Evolutionary conservation across 495 filamentous ascomycete species (phyloP), one percentile per base, ranked within the genome.

Genomic region (Pyrenula aspistea): DNA sequence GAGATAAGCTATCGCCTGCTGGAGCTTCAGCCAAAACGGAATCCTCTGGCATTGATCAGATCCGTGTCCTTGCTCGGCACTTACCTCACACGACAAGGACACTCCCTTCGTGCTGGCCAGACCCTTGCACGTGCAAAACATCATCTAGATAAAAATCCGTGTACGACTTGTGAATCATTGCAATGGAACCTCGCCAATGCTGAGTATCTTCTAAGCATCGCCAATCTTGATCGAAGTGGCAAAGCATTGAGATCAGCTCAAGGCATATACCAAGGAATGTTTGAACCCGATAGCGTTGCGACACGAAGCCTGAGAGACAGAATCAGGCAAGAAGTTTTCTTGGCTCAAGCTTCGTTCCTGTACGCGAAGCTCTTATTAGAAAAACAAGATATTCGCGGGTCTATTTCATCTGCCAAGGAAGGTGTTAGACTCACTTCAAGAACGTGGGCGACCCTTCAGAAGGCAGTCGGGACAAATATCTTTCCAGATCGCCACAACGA

Each of bases 1-100:
- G 71, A 74, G 55, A 22, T 75, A 50, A 73, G 74, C 24, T 65
- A 90, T 21, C 72, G 77, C 4, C 77, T 78, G 24, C 71, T 86
- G n/a, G 78, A 81, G 53, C 58, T 76, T 12, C 67, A 79, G 20
- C 61, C 71, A 11, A 67, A 72, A 23, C 69, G 68, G 1, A 81
- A 87, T 60, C 60, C 73, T 51, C 76, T 71, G 15, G 78, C 80
- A 19, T 65, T 84, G 11, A 73, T 91, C 8, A 61, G 74, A 20
- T 73, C 80, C 53, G 75, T 85, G 25, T 79, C 80, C 15, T 70
- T 70, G 0, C 71, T 95, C 1, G 87, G 83, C 1, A 59, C 83
- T 2, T 87, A 91, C 58, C 88, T 90, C 63, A 79, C 88, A 53
- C 80, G 78, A 20, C 79, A 92, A 55, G 93, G 93, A 23, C 85